Evolutionary conservation across 2,329 filamentous ascomycete genomes (phyloP).

Genomic region (Fusarium sp.): DNA sequence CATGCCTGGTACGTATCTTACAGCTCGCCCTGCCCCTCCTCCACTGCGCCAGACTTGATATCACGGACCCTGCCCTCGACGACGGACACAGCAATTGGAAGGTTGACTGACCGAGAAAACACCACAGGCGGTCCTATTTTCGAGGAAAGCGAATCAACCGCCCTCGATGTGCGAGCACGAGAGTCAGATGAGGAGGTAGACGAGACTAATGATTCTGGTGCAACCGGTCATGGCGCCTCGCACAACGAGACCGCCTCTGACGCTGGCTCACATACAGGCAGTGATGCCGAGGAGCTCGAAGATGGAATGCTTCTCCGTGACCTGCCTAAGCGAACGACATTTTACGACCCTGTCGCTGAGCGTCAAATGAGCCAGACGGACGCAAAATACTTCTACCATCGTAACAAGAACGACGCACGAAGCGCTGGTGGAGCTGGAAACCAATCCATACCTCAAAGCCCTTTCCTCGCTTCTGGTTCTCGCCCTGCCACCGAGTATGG

Average conservation of each 20-base stretch:
- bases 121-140: constrained; percentile 28
- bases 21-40: constrained; percentile 33
- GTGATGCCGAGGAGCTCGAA: constrained; percentile 53
- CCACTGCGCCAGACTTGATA: constrained; percentile 10
- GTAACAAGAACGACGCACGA: constrained; percentile 76
- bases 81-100: constrained; percentile 7
- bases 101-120: constrained; percentile 23
- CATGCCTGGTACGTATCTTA: constrained; percentile 44
- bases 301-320: constrained; percentile 73
- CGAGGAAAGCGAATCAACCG: constrained; percentile 42
- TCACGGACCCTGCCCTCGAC: constrained; percentile 6
- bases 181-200: constrained; percentile 52
- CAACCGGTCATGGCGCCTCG: constrained; percentile 40
- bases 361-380: constrained; percentile 95
- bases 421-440: constrained; percentile 54
- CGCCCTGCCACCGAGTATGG: constrained; percentile 54
- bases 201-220: constrained; percentile 42
- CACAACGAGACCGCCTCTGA: constrained; percentile 42
- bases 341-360: constrained; percentile 93
- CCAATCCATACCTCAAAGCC: constrained; percentile 62
- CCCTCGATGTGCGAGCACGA: constrained; percentile 45
- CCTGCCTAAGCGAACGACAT: constrained; percentile 79
- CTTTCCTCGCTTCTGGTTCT: constrained; percentile 56
- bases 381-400: constrained; percentile 95
- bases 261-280: constrained; percentile 36